Base-by-base conservation (phyloP, 371 early-diverging fungal species). In the Globomyces sp. region DNA sequence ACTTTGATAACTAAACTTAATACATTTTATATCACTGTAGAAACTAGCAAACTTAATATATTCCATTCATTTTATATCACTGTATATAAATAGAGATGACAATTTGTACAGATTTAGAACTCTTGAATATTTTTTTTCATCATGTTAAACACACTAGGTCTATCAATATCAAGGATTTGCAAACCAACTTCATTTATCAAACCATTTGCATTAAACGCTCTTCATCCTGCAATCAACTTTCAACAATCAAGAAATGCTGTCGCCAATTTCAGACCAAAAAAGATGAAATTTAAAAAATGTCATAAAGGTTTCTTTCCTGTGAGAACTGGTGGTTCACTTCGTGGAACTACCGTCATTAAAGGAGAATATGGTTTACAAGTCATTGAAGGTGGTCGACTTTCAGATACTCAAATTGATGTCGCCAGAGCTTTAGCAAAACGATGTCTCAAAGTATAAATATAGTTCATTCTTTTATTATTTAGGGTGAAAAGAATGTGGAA, bases 291-390 rank as follows among this genome's bases (percentile, higher is more conserved):
- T 76, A 87, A 89, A 70, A 95, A 95, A 75, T 86, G 90, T 63
- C 92, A 92, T 67, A 93, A 93, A 76, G 57, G 49, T 44, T 87
- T 86, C 61, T 86, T 92, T 53, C 91, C 92, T 1, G 81, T 90
- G 63, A 90, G 87, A 2, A 85, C 80, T 36, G 92, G 92, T 60
- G 91, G 92, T 39, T 91, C 91, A 9, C 87, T 91, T 24, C 87
- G 90, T 68, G 95, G 94, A 47, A 93, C 92, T 42, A 88, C 84
- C 13, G 87, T 96, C 60, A 87, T 85, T 49, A 90, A 90, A 75
- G 97, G 97, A 13, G 91, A 93, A 53, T 97, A 89, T 70, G 97
- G 95, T 4, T 74, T 97, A 63, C 89, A 92, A 48, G 86, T 90
- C 37, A 87, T 88, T 68, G 89, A 90, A 65, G 94, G 94, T 0